These are phyloP conservation scores for Cydonia oblonga DNA, from an alignment of 331 rosid genomes.

Conservation along the genomic window DNA sequence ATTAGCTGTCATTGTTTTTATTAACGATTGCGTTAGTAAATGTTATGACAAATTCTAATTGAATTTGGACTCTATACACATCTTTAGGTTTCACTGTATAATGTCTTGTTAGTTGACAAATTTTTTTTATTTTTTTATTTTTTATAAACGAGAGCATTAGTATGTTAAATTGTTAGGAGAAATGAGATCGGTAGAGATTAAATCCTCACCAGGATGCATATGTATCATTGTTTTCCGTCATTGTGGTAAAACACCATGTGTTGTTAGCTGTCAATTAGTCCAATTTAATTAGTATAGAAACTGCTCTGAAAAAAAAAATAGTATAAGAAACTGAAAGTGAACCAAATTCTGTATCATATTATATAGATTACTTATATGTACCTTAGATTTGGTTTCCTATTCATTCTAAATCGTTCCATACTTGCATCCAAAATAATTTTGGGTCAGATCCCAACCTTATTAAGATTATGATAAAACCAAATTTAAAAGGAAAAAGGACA, in stretches of 20 bases:
- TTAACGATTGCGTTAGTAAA: neutral
- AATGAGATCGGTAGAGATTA: too few species aligned
- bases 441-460: neutral
- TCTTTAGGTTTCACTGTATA: neutral
- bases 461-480: neutral
- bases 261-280: neutral
- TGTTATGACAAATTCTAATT: neutral
- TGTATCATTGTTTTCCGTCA: rapidly evolving
- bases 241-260: rapidly evolving
- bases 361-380: neutral
- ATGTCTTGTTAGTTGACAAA: neutral
- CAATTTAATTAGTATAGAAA: neutral
- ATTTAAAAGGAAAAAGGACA: neutral
- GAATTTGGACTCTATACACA: neutral
- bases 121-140: too few species aligned
- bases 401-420: neutral
- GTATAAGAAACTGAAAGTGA: neutral
- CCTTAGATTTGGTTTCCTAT: neutral
- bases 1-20: too few species aligned
- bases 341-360: neutral
- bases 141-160: too few species aligned
- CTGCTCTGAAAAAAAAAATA: too few species aligned
- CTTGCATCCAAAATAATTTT: neutral
- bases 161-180: too few species aligned
- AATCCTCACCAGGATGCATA: rapidly evolving